Conservation (phyloP, 306 rosid genomes). For the Quercus agrifolia region DNA sequence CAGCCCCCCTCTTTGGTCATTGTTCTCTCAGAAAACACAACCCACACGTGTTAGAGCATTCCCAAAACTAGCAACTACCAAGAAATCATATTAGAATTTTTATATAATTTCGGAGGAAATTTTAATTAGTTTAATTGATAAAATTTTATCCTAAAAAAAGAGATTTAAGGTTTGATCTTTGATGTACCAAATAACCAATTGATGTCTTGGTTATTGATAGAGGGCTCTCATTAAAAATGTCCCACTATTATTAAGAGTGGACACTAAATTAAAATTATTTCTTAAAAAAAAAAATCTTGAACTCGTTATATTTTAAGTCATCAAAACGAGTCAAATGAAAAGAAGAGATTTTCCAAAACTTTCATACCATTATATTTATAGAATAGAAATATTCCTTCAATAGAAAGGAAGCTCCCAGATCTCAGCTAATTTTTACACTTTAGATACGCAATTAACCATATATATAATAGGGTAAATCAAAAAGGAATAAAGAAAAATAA, state of each 20-base stretch:
- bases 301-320: too few species aligned
- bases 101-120: fast-evolving
- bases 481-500: neutral
- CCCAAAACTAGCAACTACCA: neutral
- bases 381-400: neutral
- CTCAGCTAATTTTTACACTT: neutral
- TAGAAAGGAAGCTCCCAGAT: neutral
- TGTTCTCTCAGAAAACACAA: neutral
- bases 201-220: fast-evolving
- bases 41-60: neutral
- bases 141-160: fast-evolving
- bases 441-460: neutral
- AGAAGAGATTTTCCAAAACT: neutral
- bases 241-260: too few species aligned
- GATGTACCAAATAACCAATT: fast-evolving
- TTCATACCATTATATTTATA: neutral
- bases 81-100: neutral
- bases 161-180: too few species aligned
- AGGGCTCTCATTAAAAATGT: too few species aligned
- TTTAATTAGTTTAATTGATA: fast-evolving
- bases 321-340: too few species aligned
- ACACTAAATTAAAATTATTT: too few species aligned
- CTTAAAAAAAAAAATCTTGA: too few species aligned
- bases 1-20: too few species aligned
- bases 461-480: neutral